Evolutionary conservation across 2,329 filamentous ascomycete species (phyloP).

Genomic region (Aspergillus terreus): DNA sequence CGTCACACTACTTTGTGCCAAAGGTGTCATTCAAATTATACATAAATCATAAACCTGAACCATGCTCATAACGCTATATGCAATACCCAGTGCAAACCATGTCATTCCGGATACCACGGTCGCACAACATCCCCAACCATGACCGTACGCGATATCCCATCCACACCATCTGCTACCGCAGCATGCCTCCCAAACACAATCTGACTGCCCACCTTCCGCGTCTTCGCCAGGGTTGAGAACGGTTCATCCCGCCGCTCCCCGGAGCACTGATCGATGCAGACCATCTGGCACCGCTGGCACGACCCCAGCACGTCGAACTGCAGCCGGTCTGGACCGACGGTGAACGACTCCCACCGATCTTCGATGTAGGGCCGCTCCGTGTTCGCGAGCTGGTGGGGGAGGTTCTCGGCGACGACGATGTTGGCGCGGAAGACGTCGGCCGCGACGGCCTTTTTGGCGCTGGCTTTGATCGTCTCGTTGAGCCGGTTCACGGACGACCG

Average conservation of each 20-base stretch:
- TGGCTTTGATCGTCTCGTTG: slow-evolving; percentile 65
- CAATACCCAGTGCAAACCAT: too few relatives aligned
- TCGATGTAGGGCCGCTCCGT: slow-evolving; percentile 66
- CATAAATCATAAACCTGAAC: neutral
- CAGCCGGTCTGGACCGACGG: slow-evolving; percentile 52
- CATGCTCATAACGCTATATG: neutral
- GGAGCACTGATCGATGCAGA: slow-evolving; percentile 85
- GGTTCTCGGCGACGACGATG: slow-evolving; percentile 64
- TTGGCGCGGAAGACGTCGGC: slow-evolving; percentile 85
- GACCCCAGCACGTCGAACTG: slow-evolving; percentile 65
- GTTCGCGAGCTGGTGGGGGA: slow-evolving; percentile 39
- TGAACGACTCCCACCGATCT: slow-evolving; percentile 69
- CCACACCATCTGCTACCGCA: slow-evolving; percentile 34
- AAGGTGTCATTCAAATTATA: neutral
- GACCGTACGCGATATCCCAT: slow-evolving; percentile 17
- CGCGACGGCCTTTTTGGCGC: slow-evolving; percentile 53
- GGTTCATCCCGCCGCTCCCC: slow-evolving; percentile 77
- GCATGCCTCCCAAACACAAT: slow-evolving; percentile 85
- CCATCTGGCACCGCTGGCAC: slow-evolving; percentile 91
- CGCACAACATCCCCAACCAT: slow-evolving; percentile 40
- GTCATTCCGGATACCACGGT: slow-evolving; percentile 21
- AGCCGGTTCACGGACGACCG: slow-evolving; percentile 73
- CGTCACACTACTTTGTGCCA: neutral
- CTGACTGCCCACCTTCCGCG: slow-evolving; percentile 75
- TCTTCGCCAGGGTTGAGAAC: slow-evolving; percentile 83